phyloP scores from a whole-genome alignment of 2,329 filamentous ascomycete species.

The Fusarium haematococcum region DNA sequence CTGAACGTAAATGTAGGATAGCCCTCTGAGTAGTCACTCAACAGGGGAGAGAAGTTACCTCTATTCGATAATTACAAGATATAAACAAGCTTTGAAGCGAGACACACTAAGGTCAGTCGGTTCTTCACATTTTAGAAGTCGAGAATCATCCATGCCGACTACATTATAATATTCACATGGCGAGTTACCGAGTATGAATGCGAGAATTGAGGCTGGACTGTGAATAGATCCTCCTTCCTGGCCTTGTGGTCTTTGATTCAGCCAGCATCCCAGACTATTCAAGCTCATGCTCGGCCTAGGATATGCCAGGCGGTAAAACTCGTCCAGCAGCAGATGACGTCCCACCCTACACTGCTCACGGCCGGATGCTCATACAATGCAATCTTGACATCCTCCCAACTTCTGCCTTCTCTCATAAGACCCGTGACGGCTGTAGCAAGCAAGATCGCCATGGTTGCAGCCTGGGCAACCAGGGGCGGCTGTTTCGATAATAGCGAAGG shows the following conservation, averaged over 20 bases:
- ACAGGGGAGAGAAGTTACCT: not conserved
- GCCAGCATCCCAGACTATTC: not conserved
- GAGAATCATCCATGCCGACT: not conserved
- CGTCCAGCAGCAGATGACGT: conserved; percentile 44
- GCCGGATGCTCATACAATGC: conserved; percentile 42
- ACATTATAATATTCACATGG: not conserved
- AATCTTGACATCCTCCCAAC: not conserved
- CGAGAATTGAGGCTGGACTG: not conserved
- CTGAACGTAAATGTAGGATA: not conserved
- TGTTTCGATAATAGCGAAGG: not conserved
- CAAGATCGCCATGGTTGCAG: conserved; percentile 12
- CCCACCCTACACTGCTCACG: conserved; percentile 44
- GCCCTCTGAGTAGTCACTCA: not conserved
- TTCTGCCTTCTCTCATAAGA: not conserved
- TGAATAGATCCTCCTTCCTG: not conserved
- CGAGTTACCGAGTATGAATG: not conserved
- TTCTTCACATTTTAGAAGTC: not conserved
- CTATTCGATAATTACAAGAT: not conserved
- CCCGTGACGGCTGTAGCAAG: conserved; percentile 7
- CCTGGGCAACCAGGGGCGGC: conserved; percentile 13
- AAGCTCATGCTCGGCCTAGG: not conserved
- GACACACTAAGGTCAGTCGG: accelerated
- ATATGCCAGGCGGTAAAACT: not conserved
- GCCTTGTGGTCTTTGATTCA: not conserved
- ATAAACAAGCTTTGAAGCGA: not conserved